These are phyloP conservation scores for Nephromyces sp. DNA, from an alignment of 169 alveolate species.

Conservation along the genomic window DNA sequence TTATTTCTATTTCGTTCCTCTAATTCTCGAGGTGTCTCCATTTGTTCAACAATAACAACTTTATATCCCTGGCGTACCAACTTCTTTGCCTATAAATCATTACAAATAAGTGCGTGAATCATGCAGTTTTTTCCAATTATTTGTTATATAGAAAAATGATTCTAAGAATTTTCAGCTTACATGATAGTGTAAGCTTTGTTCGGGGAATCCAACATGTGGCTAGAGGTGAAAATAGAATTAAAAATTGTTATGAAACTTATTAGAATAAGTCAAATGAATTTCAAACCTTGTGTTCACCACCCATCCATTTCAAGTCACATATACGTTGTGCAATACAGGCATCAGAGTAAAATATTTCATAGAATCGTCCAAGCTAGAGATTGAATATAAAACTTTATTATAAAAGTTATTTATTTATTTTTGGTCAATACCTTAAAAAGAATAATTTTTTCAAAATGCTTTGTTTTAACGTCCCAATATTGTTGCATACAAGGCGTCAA, in stretches of 20 bases:
- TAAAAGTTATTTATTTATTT: not conserved
- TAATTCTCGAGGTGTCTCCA: conserved; percentile 91
- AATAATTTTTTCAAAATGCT: conserved; percentile 87
- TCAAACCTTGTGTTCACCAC: conserved; percentile 31
- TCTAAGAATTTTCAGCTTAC: not conserved
- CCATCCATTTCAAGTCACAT: conserved; percentile 95
- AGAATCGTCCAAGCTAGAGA: conserved; percentile 75
- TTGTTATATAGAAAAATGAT: not conserved
- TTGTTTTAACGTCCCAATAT: conserved; percentile 89
- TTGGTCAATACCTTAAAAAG: conserved; percentile 76
- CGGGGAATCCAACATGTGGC: conserved; percentile 99
- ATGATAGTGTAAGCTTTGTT: conserved; percentile 84
- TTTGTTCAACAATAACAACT: conserved; percentile 97
- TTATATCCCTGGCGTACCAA: conserved; percentile 86
- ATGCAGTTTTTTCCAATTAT: not conserved
- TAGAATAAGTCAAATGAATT: not conserved
- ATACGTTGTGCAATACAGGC: conserved; percentile 87
- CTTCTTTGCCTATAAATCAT: conserved; percentile 52
- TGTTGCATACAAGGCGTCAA: conserved; percentile 95
- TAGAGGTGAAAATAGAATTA: conserved; percentile 1
- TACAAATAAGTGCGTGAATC: not conserved
- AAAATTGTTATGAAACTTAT: not conserved
- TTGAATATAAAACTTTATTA: not conserved
- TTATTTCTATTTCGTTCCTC: conserved; percentile 52
- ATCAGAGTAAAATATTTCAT: conserved; percentile 82